Evolutionary conservation across 179 eudicot species (phyloP).

Genomic region (Silene coronaria): DNA sequence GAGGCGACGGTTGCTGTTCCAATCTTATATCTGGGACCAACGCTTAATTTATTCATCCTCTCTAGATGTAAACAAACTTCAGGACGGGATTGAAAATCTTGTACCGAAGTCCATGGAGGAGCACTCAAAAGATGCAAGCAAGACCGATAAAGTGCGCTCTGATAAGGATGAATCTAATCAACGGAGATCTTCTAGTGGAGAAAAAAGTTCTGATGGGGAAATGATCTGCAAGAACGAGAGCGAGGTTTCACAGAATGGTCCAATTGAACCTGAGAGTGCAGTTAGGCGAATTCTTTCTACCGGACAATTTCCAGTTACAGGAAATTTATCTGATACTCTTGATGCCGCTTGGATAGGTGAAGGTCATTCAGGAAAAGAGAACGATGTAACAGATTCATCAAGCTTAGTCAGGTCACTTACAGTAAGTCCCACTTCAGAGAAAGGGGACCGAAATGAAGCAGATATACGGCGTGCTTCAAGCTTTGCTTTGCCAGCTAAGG

Average conservation of each 20-base stretch:
- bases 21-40: constrained; percentile 77
- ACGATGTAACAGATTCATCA: constrained; percentile 26
- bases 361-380: constrained; percentile 33
- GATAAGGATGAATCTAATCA: constrained; percentile 20
- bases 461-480: constrained; percentile 29
- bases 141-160: constrained; percentile 21
- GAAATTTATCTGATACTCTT: constrained; percentile 55
- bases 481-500: constrained; percentile 32
- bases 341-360: constrained; percentile 85
- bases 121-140: constrained; percentile 19
- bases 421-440: constrained; percentile 26
- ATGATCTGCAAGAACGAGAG: constrained; percentile 23
- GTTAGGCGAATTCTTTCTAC: constrained; percentile 48
- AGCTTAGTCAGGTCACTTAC: constrained; percentile 22
- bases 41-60: constrained; percentile 46
- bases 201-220: constrained; percentile 23
- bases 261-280: constrained; percentile 22
- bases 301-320: constrained; percentile 43
- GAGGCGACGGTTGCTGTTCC: constrained; percentile 53
- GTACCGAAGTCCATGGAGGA: constrained; percentile 33
- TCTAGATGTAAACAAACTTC: constrained; percentile 28
- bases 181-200: constrained; percentile 26
- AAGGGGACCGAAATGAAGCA: constrained; percentile 27
- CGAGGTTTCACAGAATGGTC: constrained; percentile 16
- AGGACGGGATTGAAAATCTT: constrained; percentile 26